Evolutionary conservation across 768 basidiomycete genomes (phyloP), one percentile per base, ranked within the genome.

Genomic region (Melanogaster broomeanus): DNA sequence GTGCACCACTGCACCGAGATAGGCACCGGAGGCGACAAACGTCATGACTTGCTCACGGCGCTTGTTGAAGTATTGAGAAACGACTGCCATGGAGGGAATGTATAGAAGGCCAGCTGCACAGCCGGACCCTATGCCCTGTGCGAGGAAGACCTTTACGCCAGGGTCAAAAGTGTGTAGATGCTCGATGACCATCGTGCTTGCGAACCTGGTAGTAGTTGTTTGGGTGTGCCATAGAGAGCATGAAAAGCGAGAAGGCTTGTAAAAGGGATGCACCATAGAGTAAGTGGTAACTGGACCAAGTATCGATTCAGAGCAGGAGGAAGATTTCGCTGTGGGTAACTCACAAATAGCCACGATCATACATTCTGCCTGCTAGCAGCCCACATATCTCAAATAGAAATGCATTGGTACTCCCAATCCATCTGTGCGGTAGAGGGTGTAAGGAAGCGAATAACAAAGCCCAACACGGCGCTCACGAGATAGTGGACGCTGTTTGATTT

Each of bases 1-100:
- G 51, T 84, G 82, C 9, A 87, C 59, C 21, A 80, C 73, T 11
- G 81, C 83, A 3, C 86, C 85, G 13, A 83, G 61, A 16, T 78
- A 81, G n/a, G 82, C 76, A 21, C 77, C 78, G 16, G 80, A 78
- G 13, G 80, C 79, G 31, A 74, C 79, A 38, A 85, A 67, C 15
- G 83, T 79, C 53, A 83, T 80, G 0, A 79, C 82, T 33, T 83
- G 61, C 6, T 77, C 74, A 12, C 77, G 72, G 24, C 72, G 72
- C 22, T 61, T 67, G 25, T 74, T 66, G 64, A 84, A 86, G 59
- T 79, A 77, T 53, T 84, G 83, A 11, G 77, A 75, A 4, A 79
- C 64, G 33, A 84, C 70, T 15, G 74, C 75, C 55, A 80, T 61
- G 15, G 72, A 67, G 6, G 79, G 81, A 30, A 80, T 62, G 57